Base-by-base conservation (phyloP, 2,329 filamentous ascomycete genomes). In the Xylariaceae sp. region DNA sequence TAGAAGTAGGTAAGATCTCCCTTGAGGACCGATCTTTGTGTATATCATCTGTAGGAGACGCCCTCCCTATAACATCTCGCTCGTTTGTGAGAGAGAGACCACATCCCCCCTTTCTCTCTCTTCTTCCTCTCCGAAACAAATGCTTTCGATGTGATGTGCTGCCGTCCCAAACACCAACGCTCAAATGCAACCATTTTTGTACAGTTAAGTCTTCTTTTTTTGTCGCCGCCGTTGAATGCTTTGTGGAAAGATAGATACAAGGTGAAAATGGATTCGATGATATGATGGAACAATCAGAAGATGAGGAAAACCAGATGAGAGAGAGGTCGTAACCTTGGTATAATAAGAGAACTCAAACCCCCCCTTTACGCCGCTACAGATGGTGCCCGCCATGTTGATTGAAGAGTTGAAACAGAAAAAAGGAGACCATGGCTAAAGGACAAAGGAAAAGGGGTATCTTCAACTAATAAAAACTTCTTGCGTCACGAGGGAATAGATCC, bases 401-500 rank as follows among this genome's bases (percentile, higher is more conserved):
- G 18, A 18, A 60, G 23, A 59, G 61, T 55, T 57, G 11, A 58
- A 52, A 48, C 55, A 56, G 13, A 57, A 51, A 48, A 48, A 56
- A 53, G 23, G 23, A 30, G 23, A 30, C 23, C 23, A 5, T 4
- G 23, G 23, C 23, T 30, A 62, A 35, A 39, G 35, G 58, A 61
- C 55, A 56, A 64, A 23, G n/a, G 18, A n/a, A 54, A 57, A 49
- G 47, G 58, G 60, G 64, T 64, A 62, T 62, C 59, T 30, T 70
- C 62, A 73, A 56, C 62, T 58, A 52, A 75, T 75, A 62, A 79
- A 66, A 51, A 84, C 82, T 71, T 84, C 82, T 65, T 83, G 80
- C 52, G 83, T 81, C 30, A 86, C 77, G 57, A 84, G 74, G 13
- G 79, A 75, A 66, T 81, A 77, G 53, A 85, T 81, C 80, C 81